phyloP scores from a whole-genome alignment of 176 grass and related monocot species.

The Miscanthus lutarioriparius region DNA sequence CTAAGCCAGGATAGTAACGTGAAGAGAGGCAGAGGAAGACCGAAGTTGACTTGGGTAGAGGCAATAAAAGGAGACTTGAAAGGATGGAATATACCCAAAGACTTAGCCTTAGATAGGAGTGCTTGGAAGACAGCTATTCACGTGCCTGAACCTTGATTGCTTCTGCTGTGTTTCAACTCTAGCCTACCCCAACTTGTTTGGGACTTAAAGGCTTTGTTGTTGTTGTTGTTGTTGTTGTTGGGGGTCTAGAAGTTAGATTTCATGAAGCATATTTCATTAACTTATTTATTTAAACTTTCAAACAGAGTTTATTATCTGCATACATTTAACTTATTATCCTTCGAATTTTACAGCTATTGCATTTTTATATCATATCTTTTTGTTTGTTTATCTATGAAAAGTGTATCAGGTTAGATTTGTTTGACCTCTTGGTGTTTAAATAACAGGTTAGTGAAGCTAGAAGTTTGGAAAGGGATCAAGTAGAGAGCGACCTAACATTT shows the following conservation, averaged over 20 bases:
- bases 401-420: slow-evolving; percentile 16
- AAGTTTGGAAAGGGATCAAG: slow-evolving; percentile 83
- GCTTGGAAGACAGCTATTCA: too few relatives aligned
- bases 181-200: too few relatives aligned
- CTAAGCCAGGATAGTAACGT: too few relatives aligned
- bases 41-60: too few relatives aligned
- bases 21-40: too few relatives aligned
- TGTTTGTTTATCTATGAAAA: slow-evolving; percentile 11
- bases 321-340: neutral
- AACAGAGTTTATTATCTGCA: neutral
- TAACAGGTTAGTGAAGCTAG: slow-evolving; percentile 97
- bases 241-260: slow-evolving; percentile 15
- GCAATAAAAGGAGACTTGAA: too few relatives aligned
- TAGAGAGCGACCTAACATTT: slow-evolving; percentile 82
- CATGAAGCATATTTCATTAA: slow-evolving; percentile 12
- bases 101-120: too few relatives aligned
- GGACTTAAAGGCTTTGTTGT: too few relatives aligned
- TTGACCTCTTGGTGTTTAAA: slow-evolving; percentile 30
- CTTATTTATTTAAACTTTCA: slow-evolving; percentile 8
- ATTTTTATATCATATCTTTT: slow-evolving; percentile 20
- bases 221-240: too few relatives aligned
- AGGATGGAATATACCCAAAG: too few relatives aligned
- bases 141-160: too few relatives aligned
- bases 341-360: neutral
- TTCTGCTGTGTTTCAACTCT: too few relatives aligned